Base-by-base conservation (phyloP, 495 filamentous ascomycete species). In the Aspergillus egyptiacus region DNA sequence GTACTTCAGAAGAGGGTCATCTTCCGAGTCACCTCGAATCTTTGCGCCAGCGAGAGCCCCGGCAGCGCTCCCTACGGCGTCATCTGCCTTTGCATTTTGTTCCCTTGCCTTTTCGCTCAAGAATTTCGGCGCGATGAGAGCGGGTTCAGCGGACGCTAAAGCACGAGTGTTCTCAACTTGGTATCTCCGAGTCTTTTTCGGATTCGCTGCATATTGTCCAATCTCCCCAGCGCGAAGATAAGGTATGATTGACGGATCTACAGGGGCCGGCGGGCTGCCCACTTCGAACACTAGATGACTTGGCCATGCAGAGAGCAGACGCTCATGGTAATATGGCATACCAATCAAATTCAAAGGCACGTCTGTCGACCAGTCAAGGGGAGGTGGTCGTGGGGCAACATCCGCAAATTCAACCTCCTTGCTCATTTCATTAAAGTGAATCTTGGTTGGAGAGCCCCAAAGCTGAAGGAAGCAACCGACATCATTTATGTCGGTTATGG, bases 311-410 rank as follows among this genome's bases (percentile, higher is more conserved):
- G 94, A 97, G 27, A 91, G 75, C 13, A 99, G 76, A 30, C 75
- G 72, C 49, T 97, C 91, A 30, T 87, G 81, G 61, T 97, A 97
- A 65, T 86, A 95, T 0, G 93, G 93, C 81, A 99, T 86, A 11
- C 93, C 93, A 48, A 96, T 72, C 43, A 80, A 78, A 64, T 81
- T 96, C 50, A 96, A 62, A 2, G 93, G 89, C 9, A 85, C 91
- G 28, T 96, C 86, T 8, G 73, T 63, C 15, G 79, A 80, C 80
- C 85, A 87, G 53, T 88, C 79, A 36, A 91, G 56, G 6, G 63
- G 55, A 19, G 68, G 62, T 6, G 75, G 64, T 5, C 66, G 71
- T 2, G 73, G 67, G 18, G 76, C 65, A 7, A 82, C 68, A 51
- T 90, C 84, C 3, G 84, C 79, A 66, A 91, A 84, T 53, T 95